phyloP scores from a whole-genome alignment of 257 asterid genomes.

The Parsonsia alboflavescens region DNA sequence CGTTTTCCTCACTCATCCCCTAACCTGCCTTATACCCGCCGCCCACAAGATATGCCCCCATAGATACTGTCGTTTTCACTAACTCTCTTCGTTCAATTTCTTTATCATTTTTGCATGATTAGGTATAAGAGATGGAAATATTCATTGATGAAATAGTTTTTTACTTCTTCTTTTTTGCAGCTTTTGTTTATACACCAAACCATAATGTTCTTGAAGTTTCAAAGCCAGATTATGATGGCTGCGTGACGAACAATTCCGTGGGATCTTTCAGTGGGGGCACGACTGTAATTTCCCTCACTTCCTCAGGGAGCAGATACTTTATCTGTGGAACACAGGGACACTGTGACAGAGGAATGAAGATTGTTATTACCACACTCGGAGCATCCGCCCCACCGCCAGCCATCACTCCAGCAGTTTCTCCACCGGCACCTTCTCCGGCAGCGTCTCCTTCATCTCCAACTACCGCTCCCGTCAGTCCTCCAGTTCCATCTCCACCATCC shows the following conservation, averaged over 20 bases:
- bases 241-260: constrained; percentile 39
- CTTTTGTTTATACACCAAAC: constrained; percentile 39
- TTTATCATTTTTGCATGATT: too few species aligned
- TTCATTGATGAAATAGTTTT: constrained; percentile 2
- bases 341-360: constrained; percentile 70
- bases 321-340: constrained; percentile 55
- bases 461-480: constrained; percentile 21
- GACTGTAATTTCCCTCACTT: constrained; percentile 37
- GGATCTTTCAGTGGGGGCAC: constrained; percentile 40
- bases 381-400: constrained; percentile 41
- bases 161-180: constrained; percentile 28
- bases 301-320: constrained; percentile 62
- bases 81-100: too few species aligned
- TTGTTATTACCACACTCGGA: constrained; percentile 37
- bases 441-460: constrained; percentile 18
- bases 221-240: constrained; percentile 43
- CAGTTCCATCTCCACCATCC: constrained; percentile 31
- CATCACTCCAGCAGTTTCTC: constrained; percentile 20
- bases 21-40: too few species aligned
- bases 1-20: too few species aligned
- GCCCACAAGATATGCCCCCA: too few species aligned
- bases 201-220: constrained; percentile 69
- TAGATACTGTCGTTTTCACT: too few species aligned
- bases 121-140: neutral
- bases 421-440: constrained; percentile 17